Evolutionary conservation across 768 basidiomycete species (phyloP).

Genomic region (Mrakia gelida): DNA sequence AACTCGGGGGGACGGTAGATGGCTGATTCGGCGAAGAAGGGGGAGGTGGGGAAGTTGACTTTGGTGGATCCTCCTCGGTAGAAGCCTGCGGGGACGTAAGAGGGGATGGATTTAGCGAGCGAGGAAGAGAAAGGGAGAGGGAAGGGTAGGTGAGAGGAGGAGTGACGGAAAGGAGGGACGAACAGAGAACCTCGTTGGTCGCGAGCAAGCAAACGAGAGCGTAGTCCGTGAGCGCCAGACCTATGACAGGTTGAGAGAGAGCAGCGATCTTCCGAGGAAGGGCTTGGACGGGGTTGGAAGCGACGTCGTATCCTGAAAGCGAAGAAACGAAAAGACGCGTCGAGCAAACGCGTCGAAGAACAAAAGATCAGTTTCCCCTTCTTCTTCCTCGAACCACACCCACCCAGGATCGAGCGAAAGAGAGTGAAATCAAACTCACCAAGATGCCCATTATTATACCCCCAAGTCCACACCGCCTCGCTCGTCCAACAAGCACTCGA

Average conservation of each 20-base stretch:
- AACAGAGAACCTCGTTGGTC: slow-evolving; percentile 65
- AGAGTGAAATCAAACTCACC: slow-evolving; percentile 53
- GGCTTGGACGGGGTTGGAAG: slow-evolving; percentile 61
- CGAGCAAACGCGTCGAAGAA: no score
- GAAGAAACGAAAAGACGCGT: not conserved
- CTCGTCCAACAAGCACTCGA: slow-evolving; percentile 85
- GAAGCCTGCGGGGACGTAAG: not conserved
- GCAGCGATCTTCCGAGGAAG: slow-evolving; percentile 76
- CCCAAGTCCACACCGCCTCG: slow-evolving; percentile 60
- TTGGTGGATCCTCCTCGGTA: slow-evolving; percentile 5
- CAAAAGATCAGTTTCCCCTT: no score
- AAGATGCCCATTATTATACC: slow-evolving; percentile 86
- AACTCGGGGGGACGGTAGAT: slow-evolving; percentile 80
- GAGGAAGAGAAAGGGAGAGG: slow-evolving; percentile 15
- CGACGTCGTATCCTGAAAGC: slow-evolving; percentile 66
- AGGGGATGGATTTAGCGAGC: not conserved
- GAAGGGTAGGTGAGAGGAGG: no score
- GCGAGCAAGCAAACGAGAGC: slow-evolving; percentile 75
- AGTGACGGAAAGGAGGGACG: slow-evolving; percentile 44
- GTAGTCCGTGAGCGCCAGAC: slow-evolving; percentile 75
- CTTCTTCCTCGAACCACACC: no score
- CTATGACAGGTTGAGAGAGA: slow-evolving; percentile 63
- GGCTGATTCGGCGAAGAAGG: slow-evolving; percentile 67
- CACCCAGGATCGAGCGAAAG: no score
- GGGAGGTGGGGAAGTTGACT: slow-evolving; percentile 66